Evolutionary conservation across 805 yeast genomes (phyloP), one percentile per base, ranked within the genome.

Genomic region (Suhomyces sp.): DNA sequence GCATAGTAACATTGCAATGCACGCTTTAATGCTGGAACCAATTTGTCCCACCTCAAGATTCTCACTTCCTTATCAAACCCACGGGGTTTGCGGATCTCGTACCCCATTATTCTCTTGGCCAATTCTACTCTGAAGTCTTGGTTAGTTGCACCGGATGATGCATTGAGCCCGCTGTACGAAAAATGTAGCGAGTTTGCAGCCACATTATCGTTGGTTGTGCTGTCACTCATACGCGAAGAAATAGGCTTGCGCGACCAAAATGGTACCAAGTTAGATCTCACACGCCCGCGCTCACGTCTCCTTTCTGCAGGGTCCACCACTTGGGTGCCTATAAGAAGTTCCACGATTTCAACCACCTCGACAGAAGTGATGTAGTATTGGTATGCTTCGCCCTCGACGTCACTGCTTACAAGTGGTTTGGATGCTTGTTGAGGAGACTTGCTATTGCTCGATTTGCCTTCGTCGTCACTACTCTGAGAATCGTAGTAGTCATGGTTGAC

Each of bases 61-160:
- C 87, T 67, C 35, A 84, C 86, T 58, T 83, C 87, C 65, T 84
- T 84, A 60, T 84, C 87, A 65, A 84, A 83, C 1, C 87, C 87
- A 58, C 88, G 72, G 24, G 88, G 89, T 58, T 82, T 83, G 59
- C 87, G 74, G 27, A 73, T 68, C 52, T 80, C 83, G 62, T 84
- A 84, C 17, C 79, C 78, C 86, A 84, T 83, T 21, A 84, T 83
- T 61, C 88, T 71, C 52, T 81, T 81, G 3, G 87, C 87, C 54
- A 84, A 69, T 56, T 83, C 86, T 17, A 73, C 66, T 53, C 83
- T 69, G 58, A 72, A 75, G 46, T 71, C 74, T 25, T 66, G 68
- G 50, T 67, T 68, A 9, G 65, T 52, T 6, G 59, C 58, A 7
- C 46, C 53, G 3, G 45, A 13, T 22, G n/a, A 25, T 24, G 25